Conservation (phyloP, 2,329 filamentous ascomycete genomes). For the Juglanconis sp. region DNA sequence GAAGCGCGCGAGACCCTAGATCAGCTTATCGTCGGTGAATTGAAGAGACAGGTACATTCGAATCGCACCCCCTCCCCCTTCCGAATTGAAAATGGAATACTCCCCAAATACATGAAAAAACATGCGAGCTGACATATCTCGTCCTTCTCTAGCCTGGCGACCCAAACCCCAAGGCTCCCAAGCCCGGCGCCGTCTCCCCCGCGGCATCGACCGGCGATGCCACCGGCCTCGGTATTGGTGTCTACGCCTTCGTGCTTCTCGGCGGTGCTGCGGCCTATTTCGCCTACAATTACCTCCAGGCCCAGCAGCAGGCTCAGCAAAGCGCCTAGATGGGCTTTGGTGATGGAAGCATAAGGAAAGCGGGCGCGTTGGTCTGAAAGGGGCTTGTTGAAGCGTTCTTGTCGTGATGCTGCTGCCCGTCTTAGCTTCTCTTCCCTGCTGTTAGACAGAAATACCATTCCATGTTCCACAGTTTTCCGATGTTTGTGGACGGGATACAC, state of each 20-base stretch:
- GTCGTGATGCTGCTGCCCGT: background rate
- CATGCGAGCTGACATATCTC: conserved; percentile 24
- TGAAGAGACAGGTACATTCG: conserved; percentile 74
- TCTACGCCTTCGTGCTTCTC: conserved; percentile 78
- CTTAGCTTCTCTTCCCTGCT: background rate
- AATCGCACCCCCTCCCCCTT: background rate
- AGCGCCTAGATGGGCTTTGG: background rate
- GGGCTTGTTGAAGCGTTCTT: background rate
- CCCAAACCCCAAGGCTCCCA: conserved; percentile 64
- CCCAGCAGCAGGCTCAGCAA: conserved; percentile 35
- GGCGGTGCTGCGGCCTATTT: conserved; percentile 75
- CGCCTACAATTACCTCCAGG: conserved; percentile 82
- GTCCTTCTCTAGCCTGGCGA: conserved; percentile 63
- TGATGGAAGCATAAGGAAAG: background rate
- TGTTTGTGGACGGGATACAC: background rate
- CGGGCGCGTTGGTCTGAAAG: background rate
- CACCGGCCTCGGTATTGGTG: conserved; percentile 67
- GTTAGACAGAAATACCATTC: background rate
- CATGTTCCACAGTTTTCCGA: background rate
- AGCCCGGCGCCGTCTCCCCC: conserved; percentile 46
- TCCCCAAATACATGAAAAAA: background rate
- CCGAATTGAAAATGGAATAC: too few species aligned
- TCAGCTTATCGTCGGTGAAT: conserved; percentile 66
- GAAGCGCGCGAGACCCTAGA: conserved; percentile 94
- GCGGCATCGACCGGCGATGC: conserved; percentile 45